These are phyloP conservation scores for Oidiodendron maius DNA, from an alignment of 495 filamentous ascomycete species.

Conservation along the genomic window DNA sequence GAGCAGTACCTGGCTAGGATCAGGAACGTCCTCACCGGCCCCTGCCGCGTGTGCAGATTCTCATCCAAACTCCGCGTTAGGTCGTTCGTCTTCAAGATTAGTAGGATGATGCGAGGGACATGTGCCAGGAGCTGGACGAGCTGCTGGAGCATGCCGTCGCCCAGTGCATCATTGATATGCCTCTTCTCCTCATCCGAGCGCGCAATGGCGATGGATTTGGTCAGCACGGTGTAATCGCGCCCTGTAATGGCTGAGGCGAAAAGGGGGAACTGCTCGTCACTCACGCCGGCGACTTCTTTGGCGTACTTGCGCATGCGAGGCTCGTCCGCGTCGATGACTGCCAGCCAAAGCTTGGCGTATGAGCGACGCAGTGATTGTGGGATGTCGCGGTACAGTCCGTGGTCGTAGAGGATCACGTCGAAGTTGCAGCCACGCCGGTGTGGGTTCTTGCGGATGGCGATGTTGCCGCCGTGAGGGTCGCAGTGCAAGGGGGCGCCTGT, in stretches of 20 bases:
- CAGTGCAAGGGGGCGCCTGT: slow-evolving; percentile 86
- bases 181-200: slow-evolving; percentile 72
- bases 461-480: slow-evolving; percentile 96
- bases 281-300: slow-evolving; percentile 80
- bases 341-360: slow-evolving; percentile 97
- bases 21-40: slow-evolving; percentile 82
- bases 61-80: slow-evolving; percentile 92
- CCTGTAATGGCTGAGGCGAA: slow-evolving; percentile 98
- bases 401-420: slow-evolving; percentile 96
- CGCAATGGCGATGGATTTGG: slow-evolving; percentile 50
- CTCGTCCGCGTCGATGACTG: slow-evolving; percentile 85
- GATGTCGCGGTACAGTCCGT: slow-evolving; percentile 94
- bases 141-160: slow-evolving; percentile 81
- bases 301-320: slow-evolving; percentile 81
- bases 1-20: slow-evolving; percentile 93
- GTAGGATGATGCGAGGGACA: slow-evolving; percentile 84
- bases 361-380: slow-evolving; percentile 68
- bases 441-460: slow-evolving; percentile 77
- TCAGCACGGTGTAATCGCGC: slow-evolving; percentile 75
- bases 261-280: slow-evolving; percentile 86
- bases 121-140: slow-evolving; percentile 83
- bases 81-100: slow-evolving; percentile 98
- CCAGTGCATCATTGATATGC: slow-evolving; percentile 71
- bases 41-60: slow-evolving; percentile 82
- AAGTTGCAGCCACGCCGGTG: slow-evolving; percentile 62